Evolutionary conservation across 202 grass and related monocot genomes (phyloP), one percentile per base, ranked within the genome.

Genomic region (Setaria italica): DNA sequence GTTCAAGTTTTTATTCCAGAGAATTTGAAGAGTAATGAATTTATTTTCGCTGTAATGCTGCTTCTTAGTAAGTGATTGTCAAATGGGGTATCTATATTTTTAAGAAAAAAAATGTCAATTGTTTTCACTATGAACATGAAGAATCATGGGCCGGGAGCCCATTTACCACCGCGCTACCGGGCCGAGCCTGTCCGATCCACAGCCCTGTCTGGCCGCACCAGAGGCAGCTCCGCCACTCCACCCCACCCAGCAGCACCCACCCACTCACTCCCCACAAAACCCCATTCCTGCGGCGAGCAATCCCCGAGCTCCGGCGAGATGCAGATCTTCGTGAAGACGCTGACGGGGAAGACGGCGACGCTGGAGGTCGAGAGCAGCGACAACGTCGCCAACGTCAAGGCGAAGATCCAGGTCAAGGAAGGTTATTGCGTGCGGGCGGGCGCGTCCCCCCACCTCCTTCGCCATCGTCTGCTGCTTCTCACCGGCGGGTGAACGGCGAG

Each of bases 291-390:
- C 65, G 37, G 65, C 65, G 65, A 68, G 35, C 16, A 20, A 39
- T 9, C 35, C 37, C 65, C 65, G 17, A 42, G 17, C 65, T 70
- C 67, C 41, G 41, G 42, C 42, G 25, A 90, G 90, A 97, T 97
- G 94, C 94, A 97, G 94, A 97, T 97, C 78, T 97, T 97, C 88
- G 90, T 97, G 84, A 97, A 92, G 90, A 90, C 92, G 17, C 87
- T 97, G 55, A 92, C 92, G 10, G 90, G 95, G 79, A 91, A 90
- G 92, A 97, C 89, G 59, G 56, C 10, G 20, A 90, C 94, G 50
- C 91, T 94, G 41, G 94, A 97, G 85, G 94, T 90, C 7, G 94
- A 97, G 85, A 97, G 91, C 87, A 97, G 91, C 89, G 94, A 97
- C 67, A 93, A 82, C 82, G 82, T 97, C 75, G 91, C 90, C 88